A percentile compares a stretch with the other conserved stretches of the same genome.
Conservation (phyloP, 257 asterid genomes). For the Nicotiana otophora region DNA sequence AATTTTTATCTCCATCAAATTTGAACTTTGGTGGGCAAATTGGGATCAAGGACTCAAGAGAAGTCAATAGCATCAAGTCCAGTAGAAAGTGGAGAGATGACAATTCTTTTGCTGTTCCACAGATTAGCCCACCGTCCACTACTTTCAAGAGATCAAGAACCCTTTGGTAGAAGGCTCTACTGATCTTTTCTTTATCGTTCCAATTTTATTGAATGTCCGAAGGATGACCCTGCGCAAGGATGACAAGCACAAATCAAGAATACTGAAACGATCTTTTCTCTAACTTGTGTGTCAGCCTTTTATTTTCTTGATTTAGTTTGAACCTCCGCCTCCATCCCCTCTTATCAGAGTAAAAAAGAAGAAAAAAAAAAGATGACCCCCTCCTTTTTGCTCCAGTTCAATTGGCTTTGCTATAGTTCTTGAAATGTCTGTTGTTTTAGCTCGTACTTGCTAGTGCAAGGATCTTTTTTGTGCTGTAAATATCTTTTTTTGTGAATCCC, state of each 20-base stretch:
- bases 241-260: background rate
- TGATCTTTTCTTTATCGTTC: background rate
- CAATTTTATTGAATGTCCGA: background rate
- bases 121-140: slow-evolving; percentile 32
- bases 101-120: slow-evolving; percentile 52
- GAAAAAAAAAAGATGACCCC: background rate
- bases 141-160: slow-evolving; percentile 42
- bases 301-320: background rate
- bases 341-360: too few species aligned
- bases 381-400: background rate
- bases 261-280: background rate
- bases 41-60: slow-evolving; percentile 29
- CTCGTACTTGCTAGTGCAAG: background rate
- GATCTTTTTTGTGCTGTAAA: background rate
- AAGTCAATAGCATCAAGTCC: slow-evolving; percentile 18
- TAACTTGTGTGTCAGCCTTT: background rate
- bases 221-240: background rate
- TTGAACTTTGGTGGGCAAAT: slow-evolving; percentile 24
- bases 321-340: background rate
- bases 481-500: background rate
- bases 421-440: background rate
- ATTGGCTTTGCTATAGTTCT: background rate
- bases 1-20: slow-evolving; percentile 13
- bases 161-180: slow-evolving; percentile 14
- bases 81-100: slow-evolving; percentile 37